Conservation (phyloP, 495 filamentous ascomycete species). For the Arthonia radiata region DNA sequence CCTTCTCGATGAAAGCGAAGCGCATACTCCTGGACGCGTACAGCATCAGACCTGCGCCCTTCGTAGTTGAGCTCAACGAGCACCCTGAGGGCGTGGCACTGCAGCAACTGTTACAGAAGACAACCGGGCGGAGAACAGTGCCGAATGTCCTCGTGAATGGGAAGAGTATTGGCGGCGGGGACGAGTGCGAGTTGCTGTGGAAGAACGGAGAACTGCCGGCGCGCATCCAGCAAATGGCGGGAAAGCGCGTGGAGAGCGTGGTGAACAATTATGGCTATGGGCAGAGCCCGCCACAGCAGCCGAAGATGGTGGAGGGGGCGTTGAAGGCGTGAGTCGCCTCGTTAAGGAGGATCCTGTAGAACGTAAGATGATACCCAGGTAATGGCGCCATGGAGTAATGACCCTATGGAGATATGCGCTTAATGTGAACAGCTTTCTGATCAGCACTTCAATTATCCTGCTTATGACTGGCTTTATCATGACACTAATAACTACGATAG, state of each 20-base stretch:
- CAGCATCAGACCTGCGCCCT: slow-evolving; percentile 53
- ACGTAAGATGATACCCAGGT: no score
- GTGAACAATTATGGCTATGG: no score
- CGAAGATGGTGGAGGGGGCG: slow-evolving; percentile 21
- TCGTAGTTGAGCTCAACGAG: slow-evolving; percentile 74
- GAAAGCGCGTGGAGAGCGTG: no score
- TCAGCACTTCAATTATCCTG: no score
- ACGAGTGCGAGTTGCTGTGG: slow-evolving; percentile 58
- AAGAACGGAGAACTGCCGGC: slow-evolving; percentile 37
- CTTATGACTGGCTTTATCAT: no score
- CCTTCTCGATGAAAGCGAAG: slow-evolving; percentile 62
- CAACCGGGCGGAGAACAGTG: slow-evolving; percentile 63
- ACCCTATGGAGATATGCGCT: no score
- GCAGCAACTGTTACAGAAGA: slow-evolving; percentile 40
- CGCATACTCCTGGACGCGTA: slow-evolving; percentile 58
- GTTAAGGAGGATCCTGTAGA: no score
- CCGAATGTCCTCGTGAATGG: slow-evolving; percentile 80
- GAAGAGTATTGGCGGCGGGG: slow-evolving; percentile 71
- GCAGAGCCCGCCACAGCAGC: no score
- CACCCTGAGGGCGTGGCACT: slow-evolving; percentile 47
- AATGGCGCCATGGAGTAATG: no score
- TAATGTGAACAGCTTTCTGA: no score
- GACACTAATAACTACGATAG: no score
- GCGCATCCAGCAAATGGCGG: slow-evolving; percentile 48
- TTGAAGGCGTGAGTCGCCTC: slow-evolving; percentile 36